Evolutionary conservation across 257 asterid species (phyloP).

Genomic region (Anisodus acutangulus): DNA sequence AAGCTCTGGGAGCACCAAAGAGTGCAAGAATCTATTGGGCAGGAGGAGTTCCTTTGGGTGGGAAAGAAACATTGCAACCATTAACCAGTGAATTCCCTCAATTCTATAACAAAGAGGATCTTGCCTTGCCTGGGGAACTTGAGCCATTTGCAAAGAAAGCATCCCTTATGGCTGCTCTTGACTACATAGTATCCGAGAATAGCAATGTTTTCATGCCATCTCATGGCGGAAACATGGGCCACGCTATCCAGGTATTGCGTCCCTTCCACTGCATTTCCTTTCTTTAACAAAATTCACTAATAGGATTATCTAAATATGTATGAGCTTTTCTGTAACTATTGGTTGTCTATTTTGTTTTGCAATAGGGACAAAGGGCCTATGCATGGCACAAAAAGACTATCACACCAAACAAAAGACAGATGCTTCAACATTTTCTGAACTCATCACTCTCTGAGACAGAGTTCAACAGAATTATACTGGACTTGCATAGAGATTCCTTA

Average conservation of each 20-base stretch:
- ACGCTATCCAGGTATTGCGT: conserved; percentile 74
- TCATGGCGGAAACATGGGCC: conserved; percentile 99
- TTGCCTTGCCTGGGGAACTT: conserved; percentile 79
- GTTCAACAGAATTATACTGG: conserved; percentile 61
- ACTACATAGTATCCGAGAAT: conserved; percentile 73
- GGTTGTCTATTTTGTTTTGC: conserved; percentile 15
- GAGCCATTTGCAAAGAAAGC: conserved; percentile 76
- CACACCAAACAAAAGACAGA: conserved; percentile 90
- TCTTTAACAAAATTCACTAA: neutral
- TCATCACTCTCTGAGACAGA: conserved; percentile 65
- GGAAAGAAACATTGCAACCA: conserved; percentile 76
- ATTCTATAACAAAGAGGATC: conserved; percentile 83
- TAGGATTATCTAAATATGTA: neutral
- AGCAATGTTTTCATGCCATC: conserved; percentile 98
- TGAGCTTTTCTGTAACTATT: neutral
- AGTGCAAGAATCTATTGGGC: conserved; percentile 83
- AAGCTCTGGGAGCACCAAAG: conserved; percentile 87
- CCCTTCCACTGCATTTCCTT: neutral
- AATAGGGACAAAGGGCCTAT: conserved; percentile 88
- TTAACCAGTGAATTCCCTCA: conserved; percentile 69
- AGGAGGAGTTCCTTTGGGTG: conserved; percentile 90
- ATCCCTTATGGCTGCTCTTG: conserved; percentile 89
- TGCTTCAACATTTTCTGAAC: conserved; percentile 76
- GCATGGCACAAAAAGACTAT: conserved; percentile 91
- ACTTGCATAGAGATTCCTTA: conserved; percentile 72